Conservation (phyloP, 2,329 filamentous ascomycete species). For the Harringtonia lauricola region DNA sequence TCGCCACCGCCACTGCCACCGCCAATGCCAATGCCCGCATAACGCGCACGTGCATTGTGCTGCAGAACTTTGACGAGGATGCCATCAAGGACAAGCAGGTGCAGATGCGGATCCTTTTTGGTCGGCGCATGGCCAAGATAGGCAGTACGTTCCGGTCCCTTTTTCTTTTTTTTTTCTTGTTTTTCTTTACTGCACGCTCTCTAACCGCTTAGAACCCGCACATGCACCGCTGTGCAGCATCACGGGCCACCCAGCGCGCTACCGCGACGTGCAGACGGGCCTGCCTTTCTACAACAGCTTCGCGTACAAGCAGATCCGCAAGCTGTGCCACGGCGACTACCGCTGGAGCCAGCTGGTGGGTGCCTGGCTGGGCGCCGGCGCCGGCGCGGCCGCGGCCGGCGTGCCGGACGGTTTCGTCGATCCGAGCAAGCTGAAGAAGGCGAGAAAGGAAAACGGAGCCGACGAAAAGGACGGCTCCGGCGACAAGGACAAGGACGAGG, state of each 20-base stretch:
- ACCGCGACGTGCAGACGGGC: conserved; percentile 75
- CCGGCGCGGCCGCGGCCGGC: conserved; percentile 53
- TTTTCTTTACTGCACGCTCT: not conserved
- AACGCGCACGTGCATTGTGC: conserved; percentile 46
- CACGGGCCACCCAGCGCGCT: conserved; percentile 70
- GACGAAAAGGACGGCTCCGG: not conserved
- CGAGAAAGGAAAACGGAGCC: too few species aligned
- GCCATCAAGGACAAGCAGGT: conserved; percentile 44
- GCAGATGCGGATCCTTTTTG: conserved; percentile 49
- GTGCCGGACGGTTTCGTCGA: conserved; percentile 66
- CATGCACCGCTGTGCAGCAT: conserved; percentile 60
- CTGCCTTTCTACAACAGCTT: conserved; percentile 69
- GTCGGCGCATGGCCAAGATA: conserved; percentile 46
- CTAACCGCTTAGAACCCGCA: conserved; percentile 30
- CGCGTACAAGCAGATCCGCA: conserved; percentile 74
- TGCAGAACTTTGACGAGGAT: conserved; percentile 48
- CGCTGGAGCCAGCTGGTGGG: conserved; percentile 74
- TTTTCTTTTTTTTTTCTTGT: not conserved
- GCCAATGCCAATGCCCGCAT: conserved; percentile 36
- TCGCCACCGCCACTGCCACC: conserved; percentile 14
- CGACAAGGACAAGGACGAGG: not conserved
- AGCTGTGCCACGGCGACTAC: conserved; percentile 61
- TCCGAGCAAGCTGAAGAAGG: conserved; percentile 10
- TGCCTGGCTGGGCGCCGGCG: conserved; percentile 63
- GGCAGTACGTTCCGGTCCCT: conserved; percentile 30